These are phyloP conservation scores for Arctium lappa DNA, from an alignment of 129 eudicot species.

Conservation along the genomic window DNA sequence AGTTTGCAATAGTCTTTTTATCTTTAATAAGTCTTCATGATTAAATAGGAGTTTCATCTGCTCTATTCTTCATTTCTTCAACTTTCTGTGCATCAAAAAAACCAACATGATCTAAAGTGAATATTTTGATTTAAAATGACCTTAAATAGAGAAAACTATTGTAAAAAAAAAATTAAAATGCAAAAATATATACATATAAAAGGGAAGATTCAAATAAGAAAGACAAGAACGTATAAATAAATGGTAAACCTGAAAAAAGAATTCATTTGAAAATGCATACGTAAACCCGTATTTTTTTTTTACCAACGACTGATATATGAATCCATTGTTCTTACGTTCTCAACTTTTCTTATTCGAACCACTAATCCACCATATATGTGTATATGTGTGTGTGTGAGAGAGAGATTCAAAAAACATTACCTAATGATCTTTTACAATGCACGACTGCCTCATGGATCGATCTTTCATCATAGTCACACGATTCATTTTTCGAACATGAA, in stretches of 20 bases:
- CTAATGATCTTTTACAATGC: constrained; percentile 39
- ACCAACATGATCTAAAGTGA: background rate
- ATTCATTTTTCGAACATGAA: constrained; percentile 6
- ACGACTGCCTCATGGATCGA: constrained; percentile 33
- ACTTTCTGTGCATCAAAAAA: constrained; percentile 18
- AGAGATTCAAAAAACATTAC: background rate
- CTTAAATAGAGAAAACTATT: background rate
- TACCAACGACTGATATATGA: background rate
- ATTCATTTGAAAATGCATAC: background rate
- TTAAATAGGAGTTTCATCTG: constrained; percentile 1
- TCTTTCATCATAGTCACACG: constrained; percentile 24
- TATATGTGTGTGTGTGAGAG: background rate
- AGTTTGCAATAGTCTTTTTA: background rate
- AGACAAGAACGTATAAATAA: background rate
- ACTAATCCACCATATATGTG: background rate
- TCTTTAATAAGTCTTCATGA: background rate
- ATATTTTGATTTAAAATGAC: background rate
- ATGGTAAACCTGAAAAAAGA: background rate
- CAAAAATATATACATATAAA: too few species aligned
- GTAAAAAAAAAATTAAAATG: background rate
- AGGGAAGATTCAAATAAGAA: too few species aligned
- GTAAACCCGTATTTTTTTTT: background rate
- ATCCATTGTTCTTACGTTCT: background rate
- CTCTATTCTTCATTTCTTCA: constrained; percentile 4
- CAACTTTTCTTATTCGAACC: background rate